Conservation (phyloP, 495 filamentous ascomycete species). For the Lasiosphaeria ovina region DNA sequence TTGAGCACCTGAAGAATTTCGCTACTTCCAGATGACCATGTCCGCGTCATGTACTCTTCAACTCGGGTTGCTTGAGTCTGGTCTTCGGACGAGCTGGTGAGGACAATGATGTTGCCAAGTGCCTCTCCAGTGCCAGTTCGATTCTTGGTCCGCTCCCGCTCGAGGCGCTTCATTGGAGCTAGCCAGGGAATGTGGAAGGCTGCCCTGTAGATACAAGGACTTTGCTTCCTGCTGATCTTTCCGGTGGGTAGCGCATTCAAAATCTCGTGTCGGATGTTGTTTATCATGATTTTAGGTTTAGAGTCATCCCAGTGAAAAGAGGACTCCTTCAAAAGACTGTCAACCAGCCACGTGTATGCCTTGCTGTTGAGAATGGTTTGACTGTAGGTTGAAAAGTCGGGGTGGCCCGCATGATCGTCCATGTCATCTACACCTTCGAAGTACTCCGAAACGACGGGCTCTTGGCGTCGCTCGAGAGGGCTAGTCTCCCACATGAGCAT, state of each 20-base stretch:
- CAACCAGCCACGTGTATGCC: conserved; percentile 5
- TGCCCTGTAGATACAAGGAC: neutral
- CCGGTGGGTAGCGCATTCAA: neutral
- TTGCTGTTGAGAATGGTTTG: conserved; percentile 7
- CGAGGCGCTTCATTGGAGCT: neutral
- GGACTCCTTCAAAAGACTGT: conserved; percentile 4
- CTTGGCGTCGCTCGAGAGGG: neutral
- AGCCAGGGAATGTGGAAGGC: conserved; percentile 1
- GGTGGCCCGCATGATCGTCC: neutral
- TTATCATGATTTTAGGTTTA: neutral
- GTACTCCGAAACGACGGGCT: neutral
- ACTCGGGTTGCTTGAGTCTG: conserved; percentile 2
- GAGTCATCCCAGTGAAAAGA: conserved; percentile 2
- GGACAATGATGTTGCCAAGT: neutral
- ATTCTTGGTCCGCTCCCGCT: neutral
- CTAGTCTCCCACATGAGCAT: conserved; percentile 7
- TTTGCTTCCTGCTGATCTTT: conserved; percentile 11
- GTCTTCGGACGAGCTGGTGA: conserved; percentile 5
- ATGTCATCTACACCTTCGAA: conserved; percentile 6
- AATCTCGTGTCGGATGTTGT: conserved; percentile 4
- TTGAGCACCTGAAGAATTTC: neutral
- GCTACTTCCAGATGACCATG: neutral
- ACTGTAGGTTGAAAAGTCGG: conserved; percentile 6
- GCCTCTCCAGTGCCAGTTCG: neutral
- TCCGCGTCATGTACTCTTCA: conserved; percentile 8